Conservation (phyloP, 108 stramenopile genomes). For the Craspedostauros australis region DNA sequence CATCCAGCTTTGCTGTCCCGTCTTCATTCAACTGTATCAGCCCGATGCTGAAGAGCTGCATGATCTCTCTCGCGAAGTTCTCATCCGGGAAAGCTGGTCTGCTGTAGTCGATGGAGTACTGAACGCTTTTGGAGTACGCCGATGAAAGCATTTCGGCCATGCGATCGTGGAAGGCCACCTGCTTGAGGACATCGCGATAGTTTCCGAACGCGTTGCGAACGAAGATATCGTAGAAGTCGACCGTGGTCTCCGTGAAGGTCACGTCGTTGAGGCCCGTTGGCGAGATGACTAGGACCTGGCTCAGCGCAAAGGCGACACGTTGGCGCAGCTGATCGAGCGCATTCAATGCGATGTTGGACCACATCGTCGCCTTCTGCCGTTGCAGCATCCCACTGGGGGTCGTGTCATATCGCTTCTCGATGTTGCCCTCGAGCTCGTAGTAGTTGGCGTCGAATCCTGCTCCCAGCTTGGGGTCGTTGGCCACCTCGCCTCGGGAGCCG, state of each 20-base stretch:
- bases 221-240: conserved; percentile 9
- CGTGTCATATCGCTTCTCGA: neutral
- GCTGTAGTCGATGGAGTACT: conserved; percentile 33
- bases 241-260: neutral
- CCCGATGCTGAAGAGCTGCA: conserved; percentile 48
- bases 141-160: conserved; percentile 65
- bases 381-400: neutral
- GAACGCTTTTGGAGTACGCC: conserved; percentile 28
- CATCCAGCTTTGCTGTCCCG: conserved; percentile 30
- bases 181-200: conserved; percentile 58
- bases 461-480: conserved; percentile 8
- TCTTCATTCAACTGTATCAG: conserved; percentile 35
- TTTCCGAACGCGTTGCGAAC: conserved; percentile 78
- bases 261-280: neutral
- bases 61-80: conserved; percentile 59
- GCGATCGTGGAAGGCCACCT: conserved; percentile 53
- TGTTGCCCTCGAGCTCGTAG: neutral
- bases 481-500: conserved; percentile 39
- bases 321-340: conserved; percentile 74
- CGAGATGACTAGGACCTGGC: conserved; percentile 52
- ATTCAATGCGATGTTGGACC: conserved; percentile 49
- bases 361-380: conserved; percentile 38
- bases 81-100: conserved; percentile 34
- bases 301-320: conserved; percentile 62
- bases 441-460: neutral